Evolutionary conservation across 129 eudicot genomes (phyloP).

Genomic region (Escallonia herrerae): DNA sequence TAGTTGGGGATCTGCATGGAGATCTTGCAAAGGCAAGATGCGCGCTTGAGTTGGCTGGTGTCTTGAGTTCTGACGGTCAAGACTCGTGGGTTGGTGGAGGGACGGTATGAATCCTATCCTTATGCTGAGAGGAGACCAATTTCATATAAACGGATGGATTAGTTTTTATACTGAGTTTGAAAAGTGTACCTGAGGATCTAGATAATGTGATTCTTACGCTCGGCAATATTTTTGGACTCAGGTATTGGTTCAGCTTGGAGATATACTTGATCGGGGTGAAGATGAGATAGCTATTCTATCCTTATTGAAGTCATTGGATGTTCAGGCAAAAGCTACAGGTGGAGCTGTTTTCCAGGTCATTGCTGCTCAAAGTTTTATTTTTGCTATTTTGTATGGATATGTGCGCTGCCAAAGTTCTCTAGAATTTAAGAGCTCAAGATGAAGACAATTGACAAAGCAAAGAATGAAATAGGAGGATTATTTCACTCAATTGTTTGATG

Average conservation of each 20-base stretch:
- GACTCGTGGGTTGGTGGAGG: conserved; percentile 83
- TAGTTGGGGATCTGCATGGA: conserved; percentile 98
- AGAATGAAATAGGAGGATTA: no score
- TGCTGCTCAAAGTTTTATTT: neutral
- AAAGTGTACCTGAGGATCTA: neutral
- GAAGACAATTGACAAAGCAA: no score
- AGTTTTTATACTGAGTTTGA: neutral
- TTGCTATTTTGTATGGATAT: no score
- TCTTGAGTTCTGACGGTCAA: conserved; percentile 79
- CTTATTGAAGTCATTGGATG: conserved; percentile 69
- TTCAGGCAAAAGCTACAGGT: conserved; percentile 87
- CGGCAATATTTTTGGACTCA: conserved; percentile 15
- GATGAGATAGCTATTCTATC: conserved; percentile 97
- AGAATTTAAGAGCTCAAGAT: no score
- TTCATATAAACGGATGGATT: neutral
- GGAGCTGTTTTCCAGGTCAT: conserved; percentile 95
- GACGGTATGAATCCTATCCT: conserved; percentile 44
- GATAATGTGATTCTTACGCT: neutral
- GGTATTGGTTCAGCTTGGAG: conserved; percentile 97
- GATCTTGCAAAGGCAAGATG: conserved; percentile 80
- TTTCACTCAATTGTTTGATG: no score
- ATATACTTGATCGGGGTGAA: conserved; percentile 94
- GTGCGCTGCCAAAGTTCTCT: no score
- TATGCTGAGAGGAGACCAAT: neutral
- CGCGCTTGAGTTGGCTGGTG: conserved; percentile 97